Conservation (phyloP, 2,329 filamentous ascomycete genomes). For the Fusarium sp. region DNA sequence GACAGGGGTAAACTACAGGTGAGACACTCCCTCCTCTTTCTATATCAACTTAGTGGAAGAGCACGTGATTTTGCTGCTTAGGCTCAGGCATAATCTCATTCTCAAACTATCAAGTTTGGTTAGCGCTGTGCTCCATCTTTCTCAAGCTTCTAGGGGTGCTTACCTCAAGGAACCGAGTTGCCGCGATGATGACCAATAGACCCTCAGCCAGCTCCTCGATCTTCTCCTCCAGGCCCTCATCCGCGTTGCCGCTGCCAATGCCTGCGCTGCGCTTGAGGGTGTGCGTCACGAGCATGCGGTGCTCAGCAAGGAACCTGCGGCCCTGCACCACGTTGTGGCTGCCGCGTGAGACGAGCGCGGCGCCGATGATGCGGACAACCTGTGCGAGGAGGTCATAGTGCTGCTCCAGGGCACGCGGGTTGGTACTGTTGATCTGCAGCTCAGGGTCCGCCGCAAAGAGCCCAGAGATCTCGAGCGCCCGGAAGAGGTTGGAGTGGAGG, state of each 20-base stretch:
- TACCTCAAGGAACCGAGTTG: constrained; percentile 91
- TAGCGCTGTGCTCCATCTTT: constrained; percentile 21
- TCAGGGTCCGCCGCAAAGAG: constrained; percentile 94
- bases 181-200: constrained; percentile 85
- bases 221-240: constrained; percentile 68
- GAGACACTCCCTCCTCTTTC: constrained; percentile 3
- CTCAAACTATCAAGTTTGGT: constrained; percentile 57
- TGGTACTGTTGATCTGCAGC: constrained; percentile 83
- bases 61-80: constrained; percentile 51
- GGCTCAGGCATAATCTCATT: constrained; percentile 55
- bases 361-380: constrained; percentile 85
- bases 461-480: constrained; percentile 83
- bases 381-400: constrained; percentile 89
- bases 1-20: constrained; percentile 6
- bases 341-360: constrained; percentile 85
- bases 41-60: constrained; percentile 58
- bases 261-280: constrained; percentile 92
- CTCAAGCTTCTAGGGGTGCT: constrained; percentile 47
- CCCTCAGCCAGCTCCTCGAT: constrained; percentile 87
- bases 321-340: constrained; percentile 87
- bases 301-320: constrained; percentile 84
- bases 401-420: constrained; percentile 79
- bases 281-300: constrained; percentile 87
- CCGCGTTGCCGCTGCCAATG: constrained; percentile 69
- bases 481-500: constrained; percentile 91